These are phyloP conservation scores for Medicago truncatula DNA, from an alignment of 306 rosid species.

Conservation along the genomic window MtrunA17r5.0-ANR NC_053042.1:46552001-46552500, in stretches of 20 bases:
- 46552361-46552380: conserved; percentile 79
- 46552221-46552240: conserved; percentile 10
- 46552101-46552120: not conserved
- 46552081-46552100: not conserved
- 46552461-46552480: conserved; percentile 69
- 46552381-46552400: conserved; percentile 84
- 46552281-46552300: conserved; percentile 95
- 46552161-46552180: not conserved
- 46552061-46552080: not conserved
- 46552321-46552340: conserved; percentile 82
- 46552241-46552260: conserved; percentile 33
- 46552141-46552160: not conserved
- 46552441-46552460: conserved; percentile 80
- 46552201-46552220: not conserved
- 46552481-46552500: conserved; percentile 45
- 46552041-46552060: not conserved
- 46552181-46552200: not conserved
- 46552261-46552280: conserved; percentile 50
- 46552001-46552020: too few relatives aligned
- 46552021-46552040: not conserved
- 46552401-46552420: conserved; percentile 74
- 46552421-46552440: conserved; percentile 48
- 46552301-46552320: conserved; percentile 70
- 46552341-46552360: conserved; percentile 98
- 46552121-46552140: not conserved